These are phyloP conservation scores for Tetrahymena borealis DNA, from an alignment of 73 alveolate species.

Conservation along the genomic window DNA sequence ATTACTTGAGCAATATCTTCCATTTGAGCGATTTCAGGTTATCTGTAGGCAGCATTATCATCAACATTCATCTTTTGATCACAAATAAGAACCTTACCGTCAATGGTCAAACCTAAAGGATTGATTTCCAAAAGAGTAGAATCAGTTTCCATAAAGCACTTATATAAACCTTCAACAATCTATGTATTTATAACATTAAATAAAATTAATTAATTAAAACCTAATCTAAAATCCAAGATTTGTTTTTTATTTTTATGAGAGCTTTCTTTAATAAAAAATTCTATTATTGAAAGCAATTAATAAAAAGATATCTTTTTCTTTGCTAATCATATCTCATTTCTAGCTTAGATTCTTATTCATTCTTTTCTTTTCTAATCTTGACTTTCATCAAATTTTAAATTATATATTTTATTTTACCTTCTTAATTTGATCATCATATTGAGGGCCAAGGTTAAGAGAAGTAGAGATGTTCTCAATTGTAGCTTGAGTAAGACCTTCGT, in stretches of 20 bases:
- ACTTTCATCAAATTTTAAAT: no score
- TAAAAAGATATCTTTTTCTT: no score
- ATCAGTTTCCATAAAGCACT: conserved; percentile 67
- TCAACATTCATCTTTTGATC: conserved; percentile 81
- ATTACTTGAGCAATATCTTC: conserved; percentile 43
- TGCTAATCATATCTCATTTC: no score
- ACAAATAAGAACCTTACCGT: conserved; percentile 56
- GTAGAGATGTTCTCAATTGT: conserved; percentile 32
- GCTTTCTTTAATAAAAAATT: no score
- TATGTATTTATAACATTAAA: background rate
- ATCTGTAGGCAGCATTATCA: conserved; percentile 84
- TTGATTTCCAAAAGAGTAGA: conserved; percentile 70
- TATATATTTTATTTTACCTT: no score
- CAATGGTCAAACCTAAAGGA: conserved; percentile 68
- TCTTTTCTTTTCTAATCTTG: no score
- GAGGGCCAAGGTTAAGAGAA: conserved; percentile 9
- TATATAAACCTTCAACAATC: conserved; percentile 41
- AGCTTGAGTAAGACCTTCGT: conserved; percentile 42
- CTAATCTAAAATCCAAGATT: no score
- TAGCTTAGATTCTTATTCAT: no score
- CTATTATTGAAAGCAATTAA: no score
- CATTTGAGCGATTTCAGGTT: conserved; percentile 61
- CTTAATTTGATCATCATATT: conserved; percentile 4
- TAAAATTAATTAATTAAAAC: no score
- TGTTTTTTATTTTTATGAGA: no score